Evolutionary conservation across 2,329 filamentous ascomycete genomes (phyloP).

Genomic region (Apiospora rasikravindrae): DNA sequence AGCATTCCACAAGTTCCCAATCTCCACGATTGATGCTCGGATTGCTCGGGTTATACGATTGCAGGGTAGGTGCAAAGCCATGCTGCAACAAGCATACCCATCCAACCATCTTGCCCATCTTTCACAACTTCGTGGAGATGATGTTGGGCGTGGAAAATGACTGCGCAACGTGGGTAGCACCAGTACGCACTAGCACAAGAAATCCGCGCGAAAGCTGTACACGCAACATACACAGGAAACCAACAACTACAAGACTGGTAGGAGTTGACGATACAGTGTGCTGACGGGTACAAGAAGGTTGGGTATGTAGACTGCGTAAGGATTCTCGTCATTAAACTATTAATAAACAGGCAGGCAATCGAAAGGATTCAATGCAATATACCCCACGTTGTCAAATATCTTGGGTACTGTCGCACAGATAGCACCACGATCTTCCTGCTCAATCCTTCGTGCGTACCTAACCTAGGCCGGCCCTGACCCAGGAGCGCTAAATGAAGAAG

Average conservation of each 20-base stretch:
- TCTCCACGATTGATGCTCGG: conserved; percentile 5
- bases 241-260: background rate
- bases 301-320: background rate
- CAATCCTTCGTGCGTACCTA: background rate
- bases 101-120: too few relatives aligned
- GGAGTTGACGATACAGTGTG: too few relatives aligned
- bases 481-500: background rate
- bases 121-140: background rate
- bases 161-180: conserved; percentile 4
- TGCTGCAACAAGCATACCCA: background rate
- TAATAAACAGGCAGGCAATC: background rate
- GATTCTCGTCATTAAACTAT: conserved; percentile 1
- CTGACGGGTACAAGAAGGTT: background rate
- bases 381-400: conserved; percentile 1
- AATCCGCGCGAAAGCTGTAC: background rate
- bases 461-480: background rate
- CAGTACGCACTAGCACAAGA: conserved; percentile 1
- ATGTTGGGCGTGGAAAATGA: background rate
- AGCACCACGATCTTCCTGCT: background rate
- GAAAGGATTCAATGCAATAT: background rate
- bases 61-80: background rate
- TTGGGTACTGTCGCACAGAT: background rate
- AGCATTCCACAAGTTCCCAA: background rate
- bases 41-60: background rate
- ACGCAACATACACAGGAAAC: background rate